Base-by-base conservation (phyloP, 2,329 filamentous ascomycete genomes). In the Trematosphaeria pertusa region DNA sequence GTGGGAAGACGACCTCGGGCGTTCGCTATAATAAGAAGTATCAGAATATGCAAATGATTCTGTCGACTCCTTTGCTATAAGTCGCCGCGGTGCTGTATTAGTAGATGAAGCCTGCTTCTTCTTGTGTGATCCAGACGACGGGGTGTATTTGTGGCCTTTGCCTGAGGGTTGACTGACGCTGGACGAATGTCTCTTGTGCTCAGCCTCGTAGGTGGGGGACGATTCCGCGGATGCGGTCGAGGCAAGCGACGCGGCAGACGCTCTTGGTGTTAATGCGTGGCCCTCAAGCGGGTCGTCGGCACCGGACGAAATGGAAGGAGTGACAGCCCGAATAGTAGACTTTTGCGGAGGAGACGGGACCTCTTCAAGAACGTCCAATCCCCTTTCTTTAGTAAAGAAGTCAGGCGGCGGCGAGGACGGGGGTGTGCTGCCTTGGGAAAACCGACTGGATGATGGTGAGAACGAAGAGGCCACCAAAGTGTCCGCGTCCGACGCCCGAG, bases 401-500 rank as follows among this genome's bases (percentile, higher is more conserved):
- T 67, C 59, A 20, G 65, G 61, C 31, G 62, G 52, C 15, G 68
- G 67, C 18, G 71, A 72, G 14, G 67, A 66, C 51, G 69, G 68
- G 59, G 71, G 61, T 49, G 71, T 73, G 56, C 62, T 72, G 47
- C 58, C 65, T 48, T 71, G 67, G 14, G 71, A 74, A 55, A 69
- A 72, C 42, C 71, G 59, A 51, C 62, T 61, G 50, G 70, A 72
- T 36, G 63, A 66, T 38, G 71, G 64, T 28, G 71, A 65, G 43
- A 70, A 67, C 3, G 64, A 65, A 28, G 70, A 68, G 34, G 61
- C 63, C 43, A 70, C 60, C 40, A 72, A 46, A 34, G 70, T 73
- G 44, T 73, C 71, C 34, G 67, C 64, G 43, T 73, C 70, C 44
- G 71, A 73, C 37, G 54, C 63, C 48, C 60, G 69, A 54, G 70